Conservation (phyloP, 305 asterid species). For the Rubia tinctorum region DNA sequence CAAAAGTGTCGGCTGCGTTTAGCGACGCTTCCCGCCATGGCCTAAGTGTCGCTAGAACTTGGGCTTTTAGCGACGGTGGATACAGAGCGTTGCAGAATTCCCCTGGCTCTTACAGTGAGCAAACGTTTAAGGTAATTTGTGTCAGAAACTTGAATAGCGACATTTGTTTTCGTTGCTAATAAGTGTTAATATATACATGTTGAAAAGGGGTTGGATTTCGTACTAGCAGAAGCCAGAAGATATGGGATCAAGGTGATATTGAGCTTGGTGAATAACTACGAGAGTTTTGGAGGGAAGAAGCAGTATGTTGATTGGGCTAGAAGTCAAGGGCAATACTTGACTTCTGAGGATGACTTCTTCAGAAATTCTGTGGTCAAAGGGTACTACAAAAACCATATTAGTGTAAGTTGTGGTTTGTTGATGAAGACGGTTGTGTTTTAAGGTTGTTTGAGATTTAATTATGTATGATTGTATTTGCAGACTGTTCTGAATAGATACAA, state of each 20-base stretch:
- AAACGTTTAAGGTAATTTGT: constrained; percentile 54
- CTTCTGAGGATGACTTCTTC: constrained; percentile 88
- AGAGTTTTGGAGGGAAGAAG: constrained; percentile 80
- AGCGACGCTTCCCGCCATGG: constrained; percentile 63
- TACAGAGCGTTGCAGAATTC: constrained; percentile 52
- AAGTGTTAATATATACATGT: not conserved
- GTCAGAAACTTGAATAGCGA: not conserved
- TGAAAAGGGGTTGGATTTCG: constrained; percentile 85
- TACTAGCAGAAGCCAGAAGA: constrained; percentile 70
- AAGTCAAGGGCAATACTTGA: constrained; percentile 51
- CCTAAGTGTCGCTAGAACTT: constrained; percentile 79
- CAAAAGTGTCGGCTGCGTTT: constrained; percentile 62
- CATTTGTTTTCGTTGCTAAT: not conserved
- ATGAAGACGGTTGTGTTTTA: not conserved
- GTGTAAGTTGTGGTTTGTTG: constrained; percentile 27
- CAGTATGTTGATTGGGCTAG: constrained; percentile 94
- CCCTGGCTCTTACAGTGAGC: constrained; percentile 75
- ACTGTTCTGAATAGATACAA: constrained; percentile 65
- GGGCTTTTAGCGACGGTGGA: constrained; percentile 93
- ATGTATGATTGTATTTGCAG: constrained; percentile 31
- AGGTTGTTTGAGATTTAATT: not conserved
- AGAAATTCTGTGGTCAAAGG: constrained; percentile 55
- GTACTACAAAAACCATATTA: too few relatives aligned
- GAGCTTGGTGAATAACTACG: constrained; percentile 81
- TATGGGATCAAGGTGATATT: constrained; percentile 67